Evolutionary conservation across 2,329 filamentous ascomycete genomes (phyloP).

Genomic region (Diaporthe capsici): DNA sequence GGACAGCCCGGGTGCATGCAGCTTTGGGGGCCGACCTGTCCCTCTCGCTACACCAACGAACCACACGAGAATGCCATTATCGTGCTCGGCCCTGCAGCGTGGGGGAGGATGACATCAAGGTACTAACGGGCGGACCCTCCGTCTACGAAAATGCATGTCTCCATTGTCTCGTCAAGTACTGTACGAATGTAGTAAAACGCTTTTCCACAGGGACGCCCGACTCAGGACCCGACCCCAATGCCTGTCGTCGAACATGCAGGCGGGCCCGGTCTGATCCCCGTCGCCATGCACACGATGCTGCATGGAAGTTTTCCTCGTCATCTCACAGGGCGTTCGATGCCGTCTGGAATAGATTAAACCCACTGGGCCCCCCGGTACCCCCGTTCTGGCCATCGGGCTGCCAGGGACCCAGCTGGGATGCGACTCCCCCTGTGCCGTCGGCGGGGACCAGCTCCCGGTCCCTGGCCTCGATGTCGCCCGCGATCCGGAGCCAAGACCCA

Average conservation of each 20-base stretch:
- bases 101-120: neutral
- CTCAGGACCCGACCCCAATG: conserved; percentile 7
- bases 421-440: conserved; percentile 28
- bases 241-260: conserved; percentile 29
- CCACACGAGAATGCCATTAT: conserved; percentile 19
- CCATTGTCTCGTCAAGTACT: conserved; percentile 3
- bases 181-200: neutral
- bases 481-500: conserved; percentile 28
- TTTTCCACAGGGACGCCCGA: conserved; percentile 12
- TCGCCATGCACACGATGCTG: conserved; percentile 20
- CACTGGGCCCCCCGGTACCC: neutral
- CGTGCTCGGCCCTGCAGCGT: conserved; percentile 21
- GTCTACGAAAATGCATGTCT: neutral
- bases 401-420: conserved; percentile 22
- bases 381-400: conserved; percentile 28
- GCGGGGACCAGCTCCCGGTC: conserved; percentile 29
- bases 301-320: conserved; percentile 32
- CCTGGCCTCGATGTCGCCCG: conserved; percentile 31
- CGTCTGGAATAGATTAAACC: conserved; percentile 26
- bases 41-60: neutral
- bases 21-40: neutral
- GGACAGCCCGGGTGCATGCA: neutral
- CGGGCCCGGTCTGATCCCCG: conserved; percentile 31
- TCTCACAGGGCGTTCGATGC: conserved; percentile 29
- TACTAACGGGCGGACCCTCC: neutral